Conservation (phyloP, 2,329 filamentous ascomycete genomes). For the Scedosporium boydii region DNA sequence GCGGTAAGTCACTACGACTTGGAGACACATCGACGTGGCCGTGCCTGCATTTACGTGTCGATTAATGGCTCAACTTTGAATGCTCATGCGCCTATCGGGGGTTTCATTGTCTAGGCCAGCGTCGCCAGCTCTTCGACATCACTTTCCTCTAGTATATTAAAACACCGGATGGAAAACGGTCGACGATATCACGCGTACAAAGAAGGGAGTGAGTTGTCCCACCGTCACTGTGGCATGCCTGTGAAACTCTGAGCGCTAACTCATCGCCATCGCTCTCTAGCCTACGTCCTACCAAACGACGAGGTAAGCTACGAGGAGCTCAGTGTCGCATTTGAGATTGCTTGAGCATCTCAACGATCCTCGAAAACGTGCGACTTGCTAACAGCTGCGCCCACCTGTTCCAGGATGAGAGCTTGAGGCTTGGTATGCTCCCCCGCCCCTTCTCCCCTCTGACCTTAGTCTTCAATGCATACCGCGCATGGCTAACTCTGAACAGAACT, state of each 20-base stretch:
- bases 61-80: too few relatives aligned
- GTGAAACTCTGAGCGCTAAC: neutral
- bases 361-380: neutral
- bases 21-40: too few relatives aligned
- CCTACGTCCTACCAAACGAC: neutral
- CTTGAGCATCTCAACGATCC: too few relatives aligned
- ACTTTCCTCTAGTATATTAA: constrained; percentile 12
- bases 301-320: neutral
- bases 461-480: constrained; percentile 14
- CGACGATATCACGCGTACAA: constrained; percentile 18
- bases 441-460: neutral
- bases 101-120: neutral
- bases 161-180: constrained; percentile 17
- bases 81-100: neutral
- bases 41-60: too few relatives aligned
- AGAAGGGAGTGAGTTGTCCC: constrained; percentile 12
- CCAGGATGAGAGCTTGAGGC: neutral
- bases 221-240: neutral
- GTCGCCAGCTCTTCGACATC: constrained; percentile 11
- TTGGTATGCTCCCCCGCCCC: neutral
- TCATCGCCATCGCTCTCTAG: neutral
- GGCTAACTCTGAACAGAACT: constrained; percentile 11
- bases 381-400: neutral
- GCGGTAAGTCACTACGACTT: neutral
- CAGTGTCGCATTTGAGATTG: too few relatives aligned